Conservation (phyloP, 2,329 filamentous ascomycete species). For the Colletotrichum sidae region DNA sequence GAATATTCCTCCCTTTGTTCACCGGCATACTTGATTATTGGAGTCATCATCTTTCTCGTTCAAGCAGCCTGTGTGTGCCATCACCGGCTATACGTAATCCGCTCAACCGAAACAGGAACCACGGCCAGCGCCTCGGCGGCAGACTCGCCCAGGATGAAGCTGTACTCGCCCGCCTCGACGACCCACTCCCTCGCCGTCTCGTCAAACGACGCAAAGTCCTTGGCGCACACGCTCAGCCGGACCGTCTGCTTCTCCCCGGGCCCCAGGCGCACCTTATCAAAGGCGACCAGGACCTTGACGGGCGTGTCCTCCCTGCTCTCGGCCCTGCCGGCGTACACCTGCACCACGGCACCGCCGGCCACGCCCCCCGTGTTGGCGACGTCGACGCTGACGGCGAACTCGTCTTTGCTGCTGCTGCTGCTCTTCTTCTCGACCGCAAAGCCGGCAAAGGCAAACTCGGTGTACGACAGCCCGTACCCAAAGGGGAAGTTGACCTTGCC, state of each 20-base stretch:
- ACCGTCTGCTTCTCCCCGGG: slow-evolving; percentile 39
- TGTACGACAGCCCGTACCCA: slow-evolving; percentile 75
- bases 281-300: slow-evolving; percentile 45
- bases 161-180: slow-evolving; percentile 43
- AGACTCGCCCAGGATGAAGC: slow-evolving; percentile 43
- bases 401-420: slow-evolving; percentile 51
- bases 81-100: slow-evolving; percentile 6
- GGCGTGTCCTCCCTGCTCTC: slow-evolving; percentile 34
- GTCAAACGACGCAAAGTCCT: slow-evolving; percentile 47
- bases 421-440: slow-evolving; percentile 47
- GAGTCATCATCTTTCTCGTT: neutral
- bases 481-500: slow-evolving; percentile 74
- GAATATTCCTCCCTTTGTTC: neutral
- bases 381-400: slow-evolving; percentile 57
- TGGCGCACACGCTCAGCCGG: slow-evolving; percentile 31
- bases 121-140: slow-evolving; percentile 39
- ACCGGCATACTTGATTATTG: neutral
- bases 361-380: slow-evolving; percentile 70
- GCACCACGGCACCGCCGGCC: slow-evolving; percentile 64
- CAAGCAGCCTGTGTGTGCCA: no score
- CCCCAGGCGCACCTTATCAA: slow-evolving; percentile 43
- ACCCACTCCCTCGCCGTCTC: slow-evolving; percentile 42
- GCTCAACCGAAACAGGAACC: slow-evolving; percentile 2
- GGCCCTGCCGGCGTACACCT: slow-evolving; percentile 59
- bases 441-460: slow-evolving; percentile 67